These are phyloP conservation scores for Endocalyx cinctus DNA, from an alignment of 2,329 filamentous ascomycete species.

Conservation along the genomic window DNA sequence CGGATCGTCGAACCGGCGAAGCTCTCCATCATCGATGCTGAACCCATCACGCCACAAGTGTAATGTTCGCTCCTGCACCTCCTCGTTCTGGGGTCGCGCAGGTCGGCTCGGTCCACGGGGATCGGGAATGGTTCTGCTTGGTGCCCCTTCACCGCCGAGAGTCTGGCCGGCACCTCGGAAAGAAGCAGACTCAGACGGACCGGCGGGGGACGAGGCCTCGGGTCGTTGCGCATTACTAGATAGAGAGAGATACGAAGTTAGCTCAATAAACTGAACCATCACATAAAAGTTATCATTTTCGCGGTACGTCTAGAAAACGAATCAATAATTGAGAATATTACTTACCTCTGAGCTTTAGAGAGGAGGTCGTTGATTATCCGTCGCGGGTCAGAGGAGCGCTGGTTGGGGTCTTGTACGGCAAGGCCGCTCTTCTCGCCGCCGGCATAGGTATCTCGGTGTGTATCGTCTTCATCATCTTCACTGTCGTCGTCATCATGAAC, in stretches of 20 bases:
- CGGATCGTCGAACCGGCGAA: conserved; percentile 75
- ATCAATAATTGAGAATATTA: conserved; percentile 4
- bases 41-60: conserved; percentile 84
- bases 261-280: too few relatives aligned
- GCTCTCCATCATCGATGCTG: conserved; percentile 75
- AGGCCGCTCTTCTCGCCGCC: conserved; percentile 80
- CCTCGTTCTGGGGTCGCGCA: conserved; percentile 30
- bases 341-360: conserved; percentile 58
- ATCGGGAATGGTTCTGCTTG: conserved; percentile 64
- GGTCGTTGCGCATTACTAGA: conserved; percentile 57
- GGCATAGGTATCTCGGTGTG: conserved; percentile 69
- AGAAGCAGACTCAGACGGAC: conserved; percentile 42
- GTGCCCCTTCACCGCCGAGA: conserved; percentile 71
- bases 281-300: too few relatives aligned
- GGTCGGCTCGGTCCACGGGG: conserved; percentile 36
- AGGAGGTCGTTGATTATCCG: conserved; percentile 60
- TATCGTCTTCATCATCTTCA: conserved; percentile 50
- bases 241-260: too few relatives aligned
- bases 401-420: conserved; percentile 59
- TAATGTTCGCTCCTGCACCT: conserved; percentile 62
- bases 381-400: conserved; percentile 42
- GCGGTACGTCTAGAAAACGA: too few relatives aligned
- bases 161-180: conserved; percentile 72
- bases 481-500: conserved; percentile 56
- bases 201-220: conserved; percentile 45